Percentiles rank a stretch among this genome's conserved stretches.
Conservation (phyloP, 495 filamentous ascomycete species). For the Daldinia concentrica region DNA sequence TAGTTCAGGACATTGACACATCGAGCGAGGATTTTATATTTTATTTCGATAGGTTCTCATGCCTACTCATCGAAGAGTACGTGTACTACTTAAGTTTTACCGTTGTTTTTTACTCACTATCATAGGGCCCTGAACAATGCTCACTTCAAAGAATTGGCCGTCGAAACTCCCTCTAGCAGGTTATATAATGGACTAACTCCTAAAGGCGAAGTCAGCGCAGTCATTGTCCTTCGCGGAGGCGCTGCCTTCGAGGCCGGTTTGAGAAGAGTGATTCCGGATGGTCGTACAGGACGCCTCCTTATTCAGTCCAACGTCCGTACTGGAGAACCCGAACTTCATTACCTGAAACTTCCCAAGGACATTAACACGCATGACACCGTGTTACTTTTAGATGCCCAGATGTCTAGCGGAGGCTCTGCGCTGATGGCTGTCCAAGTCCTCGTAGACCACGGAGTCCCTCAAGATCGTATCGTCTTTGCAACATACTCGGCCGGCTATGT, state of each 20-base stretch:
- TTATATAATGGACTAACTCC: constrained; percentile 73
- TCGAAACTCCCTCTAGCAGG: constrained; percentile 74
- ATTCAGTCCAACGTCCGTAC: constrained; percentile 88
- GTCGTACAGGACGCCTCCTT: constrained; percentile 84
- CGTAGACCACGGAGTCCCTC: constrained; percentile 90
- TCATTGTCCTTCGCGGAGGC: constrained; percentile 87
- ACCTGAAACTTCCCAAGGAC: constrained; percentile 75
- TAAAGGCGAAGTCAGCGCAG: constrained; percentile 80
- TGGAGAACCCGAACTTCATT: constrained; percentile 92
- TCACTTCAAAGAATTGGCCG: constrained; percentile 65
- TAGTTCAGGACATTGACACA: constrained; percentile 83
- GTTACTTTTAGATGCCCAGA: constrained; percentile 89
- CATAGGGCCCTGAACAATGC: constrained; percentile 75
- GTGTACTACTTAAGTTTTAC: constrained; percentile 3
- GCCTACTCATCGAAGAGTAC: constrained; percentile 85
- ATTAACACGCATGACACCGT: constrained; percentile 79
- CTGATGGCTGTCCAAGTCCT: constrained; percentile 96
- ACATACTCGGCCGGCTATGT: constrained; percentile 84
- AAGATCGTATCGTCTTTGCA: constrained; percentile 86
- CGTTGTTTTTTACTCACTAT: constrained; percentile 25
- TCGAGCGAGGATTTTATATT: constrained; percentile 92
- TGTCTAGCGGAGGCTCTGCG: constrained; percentile 91
- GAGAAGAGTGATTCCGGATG: constrained; percentile 89
- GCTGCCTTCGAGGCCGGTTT: constrained; percentile 87
- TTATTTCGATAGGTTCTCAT: constrained; percentile 88